Evolutionary conservation across 108 stramenopile genomes (phyloP).

Genomic region (Fistulifera solaris): DNA sequence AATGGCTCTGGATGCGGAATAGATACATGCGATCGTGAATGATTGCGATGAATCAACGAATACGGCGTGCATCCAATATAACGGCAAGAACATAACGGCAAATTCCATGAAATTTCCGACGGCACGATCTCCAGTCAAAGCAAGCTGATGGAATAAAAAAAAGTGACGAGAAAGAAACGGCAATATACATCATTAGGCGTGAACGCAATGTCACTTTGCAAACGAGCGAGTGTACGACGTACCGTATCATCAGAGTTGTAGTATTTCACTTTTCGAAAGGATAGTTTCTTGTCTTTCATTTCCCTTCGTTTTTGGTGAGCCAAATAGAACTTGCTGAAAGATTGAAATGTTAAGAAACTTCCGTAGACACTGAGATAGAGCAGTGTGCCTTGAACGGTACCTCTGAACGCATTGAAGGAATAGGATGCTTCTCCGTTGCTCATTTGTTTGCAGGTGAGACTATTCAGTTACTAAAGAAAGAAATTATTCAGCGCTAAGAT

Average conservation of each 20-base stretch:
- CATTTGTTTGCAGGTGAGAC: no score
- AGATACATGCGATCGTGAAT: no score
- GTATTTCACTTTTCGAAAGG: constrained; percentile 13
- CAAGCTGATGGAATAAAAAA: not conserved
- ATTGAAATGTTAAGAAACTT: constrained; percentile 6
- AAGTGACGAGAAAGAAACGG: no score
- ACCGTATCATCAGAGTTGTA: constrained; percentile 14
- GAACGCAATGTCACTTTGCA: no score
- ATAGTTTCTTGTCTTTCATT: constrained; percentile 7
- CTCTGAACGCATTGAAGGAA: not conserved
- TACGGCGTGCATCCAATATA: constrained; percentile 18
- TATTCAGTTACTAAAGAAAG: no score
- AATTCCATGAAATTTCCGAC: constrained; percentile 15
- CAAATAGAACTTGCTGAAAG: constrained; percentile 15
- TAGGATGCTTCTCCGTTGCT: not conserved
- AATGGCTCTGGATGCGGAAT: no score
- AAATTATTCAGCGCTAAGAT: no score
- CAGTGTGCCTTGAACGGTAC: constrained; percentile 11
- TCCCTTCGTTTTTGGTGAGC: constrained; percentile 9
- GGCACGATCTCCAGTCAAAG: constrained; percentile 13
- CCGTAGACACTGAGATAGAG: constrained; percentile 12
- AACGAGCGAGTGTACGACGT: no score
- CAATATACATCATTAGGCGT: no score
- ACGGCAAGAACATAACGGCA: constrained; percentile 11
- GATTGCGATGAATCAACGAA: constrained; percentile 6